These are phyloP conservation scores for Tetracentron sinense DNA, from an alignment of 164 flowering plant genomes.

Conservation along the genomic window DNA sequence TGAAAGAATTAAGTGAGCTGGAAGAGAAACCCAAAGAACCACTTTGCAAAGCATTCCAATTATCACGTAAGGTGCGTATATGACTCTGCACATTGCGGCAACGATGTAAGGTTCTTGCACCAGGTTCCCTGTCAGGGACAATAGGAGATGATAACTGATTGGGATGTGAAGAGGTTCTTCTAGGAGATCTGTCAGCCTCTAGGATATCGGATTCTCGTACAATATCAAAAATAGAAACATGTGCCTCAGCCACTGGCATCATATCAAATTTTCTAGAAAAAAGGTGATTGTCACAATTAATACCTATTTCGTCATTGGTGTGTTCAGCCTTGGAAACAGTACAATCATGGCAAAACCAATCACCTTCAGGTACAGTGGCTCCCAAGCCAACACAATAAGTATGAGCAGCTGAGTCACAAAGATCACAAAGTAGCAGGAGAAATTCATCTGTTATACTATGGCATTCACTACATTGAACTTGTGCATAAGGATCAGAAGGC, in stretches of 20 bases:
- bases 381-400: constrained; percentile 83
- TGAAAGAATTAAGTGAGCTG: constrained; percentile 9
- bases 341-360: constrained; percentile 81
- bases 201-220: constrained; percentile 28
- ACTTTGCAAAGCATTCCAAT: constrained; percentile 56
- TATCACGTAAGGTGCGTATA: constrained; percentile 51
- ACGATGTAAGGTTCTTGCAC: constrained; percentile 40
- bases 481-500: constrained; percentile 47
- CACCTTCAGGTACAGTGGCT: constrained; percentile 68
- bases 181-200: constrained; percentile 2
- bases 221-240: constrained; percentile 41
- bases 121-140: constrained; percentile 11
- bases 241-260: constrained; percentile 6
- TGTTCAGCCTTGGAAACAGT: constrained; percentile 46
- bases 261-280: neutral
- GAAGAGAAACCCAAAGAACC: constrained; percentile 56
- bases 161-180: constrained; percentile 5
- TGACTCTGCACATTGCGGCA: constrained; percentile 48
- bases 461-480: constrained; percentile 45
- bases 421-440: constrained; percentile 67
- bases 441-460: constrained; percentile 38
- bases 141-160: constrained; percentile 7
- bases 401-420: constrained; percentile 75
- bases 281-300: constrained; percentile 9
- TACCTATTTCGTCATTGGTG: constrained; percentile 19